Percentiles rank a stretch among this genome's conserved stretches.
Conservation (phyloP, 441 rosid species). For the Gossypium schwendimanii region DNA sequence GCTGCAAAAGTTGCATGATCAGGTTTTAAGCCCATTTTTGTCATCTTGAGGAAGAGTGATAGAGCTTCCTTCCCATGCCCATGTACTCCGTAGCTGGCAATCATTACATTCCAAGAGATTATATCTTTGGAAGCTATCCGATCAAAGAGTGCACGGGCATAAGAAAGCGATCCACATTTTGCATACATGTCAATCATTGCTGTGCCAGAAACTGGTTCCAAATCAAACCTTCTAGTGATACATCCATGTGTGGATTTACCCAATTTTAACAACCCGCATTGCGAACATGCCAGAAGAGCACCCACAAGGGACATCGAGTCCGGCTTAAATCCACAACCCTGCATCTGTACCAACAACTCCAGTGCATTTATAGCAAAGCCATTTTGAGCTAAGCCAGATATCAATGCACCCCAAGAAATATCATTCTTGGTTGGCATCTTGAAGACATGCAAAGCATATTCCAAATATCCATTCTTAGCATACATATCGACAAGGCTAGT, state of each 20-base stretch:
- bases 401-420: conserved; percentile 9
- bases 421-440: background rate
- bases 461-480: background rate
- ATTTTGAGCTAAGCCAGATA: background rate
- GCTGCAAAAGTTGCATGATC: conserved; percentile 43
- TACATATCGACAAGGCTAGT: background rate
- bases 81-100: conserved; percentile 43
- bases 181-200: conserved; percentile 45
- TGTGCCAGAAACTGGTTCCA: conserved; percentile 33
- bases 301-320: conserved; percentile 35
- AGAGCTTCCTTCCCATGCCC: conserved; percentile 44
- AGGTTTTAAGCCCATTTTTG: conserved; percentile 32
- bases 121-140: conserved; percentile 30
- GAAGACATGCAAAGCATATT: background rate
- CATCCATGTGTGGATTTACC: conserved; percentile 46
- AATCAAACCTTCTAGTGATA: conserved; percentile 32
- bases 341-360: conserved; percentile 41
- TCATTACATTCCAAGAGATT: conserved; percentile 48
- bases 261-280: conserved; percentile 35
- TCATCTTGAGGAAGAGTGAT: conserved; percentile 33
- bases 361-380: conserved; percentile 23
- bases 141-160: conserved; percentile 32
- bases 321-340: conserved; percentile 38
- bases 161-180: conserved; percentile 40
- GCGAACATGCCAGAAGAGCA: conserved; percentile 37